Evolutionary conservation across 805 yeast species (phyloP).

Genomic region (Clavispora fructus): DNA sequence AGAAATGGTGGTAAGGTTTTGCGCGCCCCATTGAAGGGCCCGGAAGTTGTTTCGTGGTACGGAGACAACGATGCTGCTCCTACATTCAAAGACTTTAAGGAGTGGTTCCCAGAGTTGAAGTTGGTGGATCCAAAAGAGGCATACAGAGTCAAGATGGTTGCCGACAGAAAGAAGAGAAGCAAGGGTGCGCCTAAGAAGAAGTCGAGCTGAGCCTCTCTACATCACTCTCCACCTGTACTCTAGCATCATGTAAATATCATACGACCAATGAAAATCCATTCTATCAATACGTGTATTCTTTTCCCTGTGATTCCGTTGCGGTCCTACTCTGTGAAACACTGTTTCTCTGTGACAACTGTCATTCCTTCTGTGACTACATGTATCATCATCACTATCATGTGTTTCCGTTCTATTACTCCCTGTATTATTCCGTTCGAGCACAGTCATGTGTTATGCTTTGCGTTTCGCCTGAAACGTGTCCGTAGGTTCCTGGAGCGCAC

Average conservation of each 20-base stretch:
- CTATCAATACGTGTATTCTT: background rate
- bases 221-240: background rate
- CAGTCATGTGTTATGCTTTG: background rate
- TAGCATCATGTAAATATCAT: background rate
- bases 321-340: no score
- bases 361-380: no score
- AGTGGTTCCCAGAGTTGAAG: constrained; percentile 45
- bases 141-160: constrained; percentile 61
- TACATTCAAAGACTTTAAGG: constrained; percentile 54
- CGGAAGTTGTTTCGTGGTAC: constrained; percentile 62
- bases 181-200: constrained; percentile 84
- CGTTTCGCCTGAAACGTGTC: constrained; percentile 11
- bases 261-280: background rate
- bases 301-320: no score
- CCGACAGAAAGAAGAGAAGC: constrained; percentile 72
- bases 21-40: constrained; percentile 66
- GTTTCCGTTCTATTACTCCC: background rate
- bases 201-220: constrained; percentile 13
- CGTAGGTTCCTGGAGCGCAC: constrained; percentile 5
- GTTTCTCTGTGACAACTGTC: no score
- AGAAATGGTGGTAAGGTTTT: constrained; percentile 75
- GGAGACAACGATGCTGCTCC: constrained; percentile 65
- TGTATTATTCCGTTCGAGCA: background rate
- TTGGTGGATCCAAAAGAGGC: constrained; percentile 66
- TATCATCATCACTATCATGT: no score